These are phyloP conservation scores for Magnaporthiopsis poae DNA, from an alignment of 2,329 filamentous ascomycete species.

Conservation along the genomic window DNA sequence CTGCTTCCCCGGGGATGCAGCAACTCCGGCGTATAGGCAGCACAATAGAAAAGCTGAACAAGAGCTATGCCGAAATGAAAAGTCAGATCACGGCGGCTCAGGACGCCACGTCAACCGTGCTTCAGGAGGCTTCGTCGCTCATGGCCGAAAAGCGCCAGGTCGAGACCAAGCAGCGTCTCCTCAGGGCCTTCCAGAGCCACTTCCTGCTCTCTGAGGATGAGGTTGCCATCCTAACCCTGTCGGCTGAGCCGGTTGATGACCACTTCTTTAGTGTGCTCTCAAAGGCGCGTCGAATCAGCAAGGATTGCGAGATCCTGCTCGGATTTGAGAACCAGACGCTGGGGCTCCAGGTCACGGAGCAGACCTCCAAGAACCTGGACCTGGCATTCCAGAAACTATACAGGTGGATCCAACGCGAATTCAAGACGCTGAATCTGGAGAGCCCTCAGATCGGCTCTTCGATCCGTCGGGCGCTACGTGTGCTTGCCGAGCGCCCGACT, in stretches of 20 bases:
- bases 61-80: constrained; percentile 71
- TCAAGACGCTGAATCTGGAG: constrained; percentile 84
- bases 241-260: constrained; percentile 73
- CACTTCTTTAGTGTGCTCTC: constrained; percentile 68
- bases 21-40: constrained; percentile 78
- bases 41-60: constrained; percentile 69
- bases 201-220: constrained; percentile 82
- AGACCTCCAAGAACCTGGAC: constrained; percentile 77
- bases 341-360: constrained; percentile 82
- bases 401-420: constrained; percentile 87
- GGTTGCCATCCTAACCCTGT: constrained; percentile 61
- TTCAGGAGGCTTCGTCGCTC: constrained; percentile 67
- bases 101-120: constrained; percentile 59
- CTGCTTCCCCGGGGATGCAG: constrained; percentile 34
- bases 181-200: constrained; percentile 68
- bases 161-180: constrained; percentile 68
- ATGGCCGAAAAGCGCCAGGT: constrained; percentile 63
- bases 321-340: constrained; percentile 83
- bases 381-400: constrained; percentile 91
- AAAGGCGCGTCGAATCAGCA: constrained; percentile 76
- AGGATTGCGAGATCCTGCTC: constrained; percentile 79
- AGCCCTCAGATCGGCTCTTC: constrained; percentile 83
- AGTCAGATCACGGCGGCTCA: constrained; percentile 66
- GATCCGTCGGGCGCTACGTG: constrained; percentile 72
- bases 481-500: constrained; percentile 78